phyloP scores from a whole-genome alignment of 352 stramenopile genomes.

The Phytophthora cactorum region DNA sequence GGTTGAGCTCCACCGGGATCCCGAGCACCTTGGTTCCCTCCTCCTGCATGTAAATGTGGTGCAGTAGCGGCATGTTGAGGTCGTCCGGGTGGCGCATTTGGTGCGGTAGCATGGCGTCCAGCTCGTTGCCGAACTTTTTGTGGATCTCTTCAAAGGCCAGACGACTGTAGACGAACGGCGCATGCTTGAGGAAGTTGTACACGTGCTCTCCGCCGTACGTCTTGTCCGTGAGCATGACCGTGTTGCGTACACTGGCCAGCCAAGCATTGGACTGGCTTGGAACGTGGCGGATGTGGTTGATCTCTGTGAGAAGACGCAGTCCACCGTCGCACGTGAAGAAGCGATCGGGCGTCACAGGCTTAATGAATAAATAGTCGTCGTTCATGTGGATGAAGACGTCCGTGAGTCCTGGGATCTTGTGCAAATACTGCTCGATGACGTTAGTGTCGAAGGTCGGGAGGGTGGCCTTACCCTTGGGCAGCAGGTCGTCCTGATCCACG shows the following conservation, averaged over 20 bases:
- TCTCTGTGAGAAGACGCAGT: conserved; percentile 75
- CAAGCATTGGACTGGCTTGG: conserved; percentile 63
- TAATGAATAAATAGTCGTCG: conserved; percentile 92
- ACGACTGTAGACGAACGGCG: conserved; percentile 83
- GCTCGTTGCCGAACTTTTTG: conserved; percentile 52
- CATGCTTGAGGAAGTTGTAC: conserved; percentile 89
- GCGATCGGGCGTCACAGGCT: conserved; percentile 74
- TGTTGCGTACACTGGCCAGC: conserved; percentile 84
- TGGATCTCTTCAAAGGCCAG: conserved; percentile 78
- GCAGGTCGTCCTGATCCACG: conserved; percentile 80
- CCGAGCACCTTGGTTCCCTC: conserved; percentile 62
- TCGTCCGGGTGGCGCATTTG: conserved; percentile 64
- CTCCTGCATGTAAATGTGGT: conserved; percentile 89
- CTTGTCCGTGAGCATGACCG: conserved; percentile 64
- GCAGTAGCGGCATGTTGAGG: conserved; percentile 83
- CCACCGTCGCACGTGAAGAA: conserved; percentile 89
- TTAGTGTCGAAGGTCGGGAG: conserved; percentile 86
- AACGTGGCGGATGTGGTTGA: conserved; percentile 86
- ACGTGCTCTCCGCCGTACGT: conserved; percentile 86
- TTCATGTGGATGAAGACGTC: conserved; percentile 92
- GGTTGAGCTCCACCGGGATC: conserved; percentile 76
- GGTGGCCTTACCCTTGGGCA: conserved; percentile 60
- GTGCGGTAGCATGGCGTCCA: neutral
- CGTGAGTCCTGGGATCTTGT: conserved; percentile 84
- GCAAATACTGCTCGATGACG: conserved; percentile 88